These are phyloP conservation scores for Lentithecium fluviatile DNA, from an alignment of 495 filamentous ascomycete genomes.

Conservation along the genomic window DNA sequence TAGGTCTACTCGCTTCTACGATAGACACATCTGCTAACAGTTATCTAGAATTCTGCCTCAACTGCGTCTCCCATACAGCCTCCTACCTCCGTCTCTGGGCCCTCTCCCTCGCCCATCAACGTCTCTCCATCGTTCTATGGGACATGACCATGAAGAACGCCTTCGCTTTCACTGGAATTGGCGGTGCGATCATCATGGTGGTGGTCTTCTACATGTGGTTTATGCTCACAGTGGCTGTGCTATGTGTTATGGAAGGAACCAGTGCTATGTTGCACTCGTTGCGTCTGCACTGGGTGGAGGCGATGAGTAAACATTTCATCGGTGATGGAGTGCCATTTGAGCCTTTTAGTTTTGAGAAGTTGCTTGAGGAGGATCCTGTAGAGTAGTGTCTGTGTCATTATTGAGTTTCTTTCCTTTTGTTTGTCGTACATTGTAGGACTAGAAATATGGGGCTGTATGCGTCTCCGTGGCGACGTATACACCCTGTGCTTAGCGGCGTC, in stretches of 20 bases:
- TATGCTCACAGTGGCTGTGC: constrained; percentile 71
- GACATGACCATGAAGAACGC: constrained; percentile 84
- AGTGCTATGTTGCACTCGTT: constrained; percentile 91
- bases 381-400: constrained; percentile 45
- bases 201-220: constrained; percentile 86
- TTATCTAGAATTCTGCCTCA: constrained; percentile 86
- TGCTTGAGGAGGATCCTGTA: constrained; percentile 80
- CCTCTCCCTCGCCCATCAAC: constrained; percentile 93
- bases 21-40: constrained; percentile 11
- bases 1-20: constrained; percentile 47
- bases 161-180: constrained; percentile 61
- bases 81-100: constrained; percentile 99
- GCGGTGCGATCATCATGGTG: constrained; percentile 77
- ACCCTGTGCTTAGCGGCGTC: neutral
- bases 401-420: neutral
- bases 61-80: constrained; percentile 97
- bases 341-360: constrained; percentile 84
- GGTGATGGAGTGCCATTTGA: constrained; percentile 87
- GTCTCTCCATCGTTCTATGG: constrained; percentile 95
- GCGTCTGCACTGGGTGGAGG: constrained; percentile 97
- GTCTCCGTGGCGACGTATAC: neutral
- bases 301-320: constrained; percentile 99
- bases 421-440: neutral
- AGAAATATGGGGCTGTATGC: neutral
- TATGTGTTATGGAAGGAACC: constrained; percentile 82